A percentile compares a stretch with the other conserved stretches of the same genome.
These are phyloP conservation scores for Ephemerocybe angulata DNA, from an alignment of 768 basidiomycete genomes.

Conservation along the genomic window DNA sequence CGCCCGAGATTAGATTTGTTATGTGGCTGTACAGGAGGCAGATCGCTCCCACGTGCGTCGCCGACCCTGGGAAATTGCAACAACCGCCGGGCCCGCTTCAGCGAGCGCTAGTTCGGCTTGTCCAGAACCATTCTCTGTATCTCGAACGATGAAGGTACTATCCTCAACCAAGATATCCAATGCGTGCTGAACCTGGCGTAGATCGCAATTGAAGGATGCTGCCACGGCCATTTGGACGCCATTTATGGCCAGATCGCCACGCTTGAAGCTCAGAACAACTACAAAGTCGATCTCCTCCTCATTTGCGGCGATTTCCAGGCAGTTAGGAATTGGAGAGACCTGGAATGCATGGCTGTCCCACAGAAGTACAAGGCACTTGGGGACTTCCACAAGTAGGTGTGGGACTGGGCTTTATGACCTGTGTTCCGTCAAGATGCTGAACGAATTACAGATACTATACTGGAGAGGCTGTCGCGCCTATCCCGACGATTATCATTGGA, in stretches of 20 bases:
- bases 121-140: neutral
- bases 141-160: neutral
- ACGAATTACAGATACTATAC: slow-evolving; percentile 67
- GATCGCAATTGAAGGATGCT: slow-evolving; percentile 45
- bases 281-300: slow-evolving; percentile 79
- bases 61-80: neutral
- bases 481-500: slow-evolving; percentile 91
- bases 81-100: neutral
- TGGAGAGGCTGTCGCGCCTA: slow-evolving; percentile 74
- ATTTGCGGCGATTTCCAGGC: slow-evolving; percentile 98
- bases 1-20: slow-evolving; percentile 9
- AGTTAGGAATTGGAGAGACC: slow-evolving; percentile 77
- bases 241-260: slow-evolving; percentile 71
- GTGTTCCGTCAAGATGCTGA: neutral
- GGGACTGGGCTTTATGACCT: slow-evolving; percentile 1
- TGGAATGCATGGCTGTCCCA: slow-evolving; percentile 89
- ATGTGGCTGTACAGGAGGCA: slow-evolving; percentile 6
- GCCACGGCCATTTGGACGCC: slow-evolving; percentile 87
- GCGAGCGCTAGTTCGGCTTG: neutral
- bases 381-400: slow-evolving; percentile 72
- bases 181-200: neutral
- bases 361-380: slow-evolving; percentile 82
- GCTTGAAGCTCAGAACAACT: slow-evolving; percentile 58
- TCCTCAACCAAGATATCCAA: no score
- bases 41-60: neutral